These are phyloP conservation scores for Coemansia sp. DNA, from an alignment of 192 early-diverging fungal species.

Conservation along the genomic window DNA sequence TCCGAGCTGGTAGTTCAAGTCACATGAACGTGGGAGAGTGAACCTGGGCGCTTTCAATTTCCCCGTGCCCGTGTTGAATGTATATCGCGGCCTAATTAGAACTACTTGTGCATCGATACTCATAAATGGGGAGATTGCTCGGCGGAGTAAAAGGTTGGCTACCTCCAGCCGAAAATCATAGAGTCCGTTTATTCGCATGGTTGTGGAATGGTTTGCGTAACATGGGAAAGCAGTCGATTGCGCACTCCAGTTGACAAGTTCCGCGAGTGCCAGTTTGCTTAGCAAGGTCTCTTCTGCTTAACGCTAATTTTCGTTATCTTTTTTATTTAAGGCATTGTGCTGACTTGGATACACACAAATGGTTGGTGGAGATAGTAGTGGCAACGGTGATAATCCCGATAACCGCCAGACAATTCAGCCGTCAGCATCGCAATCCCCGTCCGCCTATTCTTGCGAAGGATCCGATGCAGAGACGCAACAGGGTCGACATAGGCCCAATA, in stretches of 20 bases:
- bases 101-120: background rate
- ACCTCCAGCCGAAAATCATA: background rate
- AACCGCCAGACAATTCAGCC: background rate
- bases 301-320: background rate
- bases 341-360: background rate
- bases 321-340: background rate
- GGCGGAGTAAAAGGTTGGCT: background rate
- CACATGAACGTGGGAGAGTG: constrained; percentile 7
- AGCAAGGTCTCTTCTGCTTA: background rate
- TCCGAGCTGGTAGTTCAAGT: background rate
- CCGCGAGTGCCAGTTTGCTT: background rate
- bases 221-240: background rate
- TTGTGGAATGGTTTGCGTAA: background rate
- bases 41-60: background rate
- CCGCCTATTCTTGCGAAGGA: background rate
- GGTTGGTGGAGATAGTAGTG: background rate
- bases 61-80: background rate
- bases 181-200: background rate
- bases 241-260: background rate
- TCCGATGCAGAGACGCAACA: constrained; percentile 3
- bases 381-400: background rate
- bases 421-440: background rate
- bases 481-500: background rate
- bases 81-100: background rate
- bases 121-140: background rate